Base-by-base conservation (phyloP, 2,329 filamentous ascomycete genomes). In the Diaporthe sp. region DNA sequence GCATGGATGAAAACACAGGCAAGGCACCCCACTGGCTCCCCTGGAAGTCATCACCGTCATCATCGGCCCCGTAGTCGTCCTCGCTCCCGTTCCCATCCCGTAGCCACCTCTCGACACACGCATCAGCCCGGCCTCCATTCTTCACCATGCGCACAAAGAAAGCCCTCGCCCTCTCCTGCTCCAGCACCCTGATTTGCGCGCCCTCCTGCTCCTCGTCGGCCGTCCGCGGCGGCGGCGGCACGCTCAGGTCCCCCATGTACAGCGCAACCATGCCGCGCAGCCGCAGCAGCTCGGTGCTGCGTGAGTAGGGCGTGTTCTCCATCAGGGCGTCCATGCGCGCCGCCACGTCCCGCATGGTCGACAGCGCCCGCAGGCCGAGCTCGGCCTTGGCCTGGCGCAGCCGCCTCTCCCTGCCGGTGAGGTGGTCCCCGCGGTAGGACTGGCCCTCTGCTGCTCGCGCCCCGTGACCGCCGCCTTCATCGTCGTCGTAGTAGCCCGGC, bases 181-280 rank as follows among this genome's bases (percentile, higher is more conserved):
- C 83, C 27, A 84, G 81, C 15, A 79, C 77, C 51, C 82, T 76
- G 66, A 78, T 77, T 25, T 77, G 74, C 19, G 76, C 77, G 15
- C 83, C 83, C 53, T 83, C 81, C 9, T 80, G 79, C 3, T 78
- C 77, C 51, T 82, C 77, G 30, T 70, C 69, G 30, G 77, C 74
- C 22, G 79, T 77, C 30, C 78, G 75, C 37, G 83, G 78, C n/a
- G 80, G 77, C 51, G 81, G 78, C 0, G 87, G 86, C 30, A 92
- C 79, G 35, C 84, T 81, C 50, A 98, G 83, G 81, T 97, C 94
- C 9, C 89, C 93, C 22, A 94, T 86, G 87, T 94, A 97, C 22
- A 97, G 85, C 0, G 91, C 90, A 8, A 95, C 84, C 88, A 95
- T 94, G 12, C 90, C 95, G 69, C 94, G 88, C 32, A 97, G 84